Base-by-base conservation (phyloP, 2,329 filamentous ascomycete species). In the Cladosporium oxysporum region DNA sequence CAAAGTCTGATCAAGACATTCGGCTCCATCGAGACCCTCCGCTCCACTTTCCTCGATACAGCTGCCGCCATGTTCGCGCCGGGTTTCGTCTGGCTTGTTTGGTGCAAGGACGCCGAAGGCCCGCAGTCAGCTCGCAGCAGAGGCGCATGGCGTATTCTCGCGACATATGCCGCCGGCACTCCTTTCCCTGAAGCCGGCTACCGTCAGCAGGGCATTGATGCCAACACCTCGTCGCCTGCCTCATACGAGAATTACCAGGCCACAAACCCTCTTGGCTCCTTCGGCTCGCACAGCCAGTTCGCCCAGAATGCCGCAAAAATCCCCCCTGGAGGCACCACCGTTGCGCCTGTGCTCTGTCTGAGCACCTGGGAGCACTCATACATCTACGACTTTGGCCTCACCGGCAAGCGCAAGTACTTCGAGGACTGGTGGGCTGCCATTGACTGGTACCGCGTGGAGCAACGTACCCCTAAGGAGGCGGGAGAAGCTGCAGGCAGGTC, bases 331-430 rank as follows among this genome's bases (percentile, higher is more conserved):
- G 89, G 89, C 66, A 84, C 87, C 69, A 85, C 90, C 58, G 79
- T 93, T 37, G 83, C 88, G 65, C 93, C 94, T 14, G 83, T 98
- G 67, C 82, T 99, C 72, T 97, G 94, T 77, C 85, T 98, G 67
- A 98, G 93, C 81, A 97, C 93, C 5, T 99, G 95, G 95, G 90
- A 98, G 83, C 95, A 98, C 80, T 89, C 90, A 10, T 99, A 91
- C 87, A 81, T 98, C 77, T 85, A 87, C 64, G 93, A 98, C 78
- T 97, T 91, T 79, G 90, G 90, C 5, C 78, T 89, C 65, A 84
- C 83, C 53, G 92, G 92, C 59, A 99, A 97, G 87, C 82, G 83
- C 62, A 80, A 82, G 62, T 99, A 87, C 78, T 83, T 93, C 62
- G 85, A 91, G 76, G 84, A 84, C 50, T 98, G 94, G 94, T 99